Evolutionary conservation across 495 filamentous ascomycete genomes (phyloP).

Genomic region (Physcia stellaris): DNA sequence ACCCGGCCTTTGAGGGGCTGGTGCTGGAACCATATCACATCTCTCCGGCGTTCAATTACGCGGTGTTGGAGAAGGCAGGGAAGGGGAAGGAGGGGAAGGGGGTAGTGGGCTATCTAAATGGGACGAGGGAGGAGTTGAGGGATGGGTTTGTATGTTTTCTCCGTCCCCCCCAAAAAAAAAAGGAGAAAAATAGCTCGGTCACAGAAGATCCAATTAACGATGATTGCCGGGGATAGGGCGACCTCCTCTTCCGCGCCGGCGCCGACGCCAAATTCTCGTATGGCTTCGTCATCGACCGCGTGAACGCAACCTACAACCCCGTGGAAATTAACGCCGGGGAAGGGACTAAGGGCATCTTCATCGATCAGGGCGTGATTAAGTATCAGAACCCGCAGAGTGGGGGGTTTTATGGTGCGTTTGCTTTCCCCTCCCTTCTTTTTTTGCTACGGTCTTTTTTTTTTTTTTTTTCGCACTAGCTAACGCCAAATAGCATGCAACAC

Average conservation of each 20-base stretch:
- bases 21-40: slow-evolving; percentile 8
- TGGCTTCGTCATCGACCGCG: background rate
- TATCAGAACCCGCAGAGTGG: slow-evolving; percentile 6
- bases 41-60: slow-evolving; percentile 7
- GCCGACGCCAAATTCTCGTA: background rate
- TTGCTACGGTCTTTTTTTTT: background rate
- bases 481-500: slow-evolving; percentile 8
- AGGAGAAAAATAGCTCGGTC: too few species aligned
- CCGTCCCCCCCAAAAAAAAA: too few species aligned
- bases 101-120: slow-evolving; percentile 5
- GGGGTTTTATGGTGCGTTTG: slow-evolving; percentile 9
- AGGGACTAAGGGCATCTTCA: slow-evolving; percentile 8
- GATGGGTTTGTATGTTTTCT: background rate
- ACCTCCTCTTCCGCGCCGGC: background rate
- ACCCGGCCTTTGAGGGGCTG: slow-evolving; percentile 1
- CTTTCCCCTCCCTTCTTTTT: background rate
- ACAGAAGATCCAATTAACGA: background rate
- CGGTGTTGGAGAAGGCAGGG: slow-evolving; percentile 2
- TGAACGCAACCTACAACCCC: slow-evolving; percentile 4
- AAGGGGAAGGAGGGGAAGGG: background rate
- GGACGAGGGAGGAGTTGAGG: slow-evolving; percentile 2
- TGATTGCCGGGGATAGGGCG: background rate
- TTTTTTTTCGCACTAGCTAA: background rate
- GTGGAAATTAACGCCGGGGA: slow-evolving; percentile 6
- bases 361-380: slow-evolving; percentile 5